Base-by-base conservation (phyloP, 2,329 filamentous ascomycete species). In the Knufia petricola region DNA sequence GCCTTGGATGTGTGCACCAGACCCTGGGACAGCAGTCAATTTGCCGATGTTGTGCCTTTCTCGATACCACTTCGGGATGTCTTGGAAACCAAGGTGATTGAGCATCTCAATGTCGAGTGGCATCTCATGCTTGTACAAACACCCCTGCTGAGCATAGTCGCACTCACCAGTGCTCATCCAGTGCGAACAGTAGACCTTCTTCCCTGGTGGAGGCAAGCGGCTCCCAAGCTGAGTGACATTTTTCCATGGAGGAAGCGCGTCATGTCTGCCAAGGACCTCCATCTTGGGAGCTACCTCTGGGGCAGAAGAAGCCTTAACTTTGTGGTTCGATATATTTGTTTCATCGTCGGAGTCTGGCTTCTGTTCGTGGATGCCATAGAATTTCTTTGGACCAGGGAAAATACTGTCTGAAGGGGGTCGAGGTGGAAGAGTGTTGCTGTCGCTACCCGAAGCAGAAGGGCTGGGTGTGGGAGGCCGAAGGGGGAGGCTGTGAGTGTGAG, bases 91-190 rank as follows among this genome's bases (percentile, higher is more conserved):
- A 2, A 94, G 73, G 4, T 75, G 71, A 37, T 77, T 69, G 57
- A 94, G 78, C 1, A 80, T 85, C 0, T 72, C 69, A 44, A 72
- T 72, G 55, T 88, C 80, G 21, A 69, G 65, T 0, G 89, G 89
- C 84, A 95, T 94, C 63, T 92, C 85, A 63, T 95, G 89, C 68
- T 88, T 90, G 71, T 81, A 95, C 55, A 82, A 80, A 69, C 89
- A 95, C 0, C 89, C 88, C 60, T 89, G 82, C 63, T 94, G 86
- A 2, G 77, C 81, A 64, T 87, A 95, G 53, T 84, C 84, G 63
- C 89, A 95, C 37, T 85, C 79, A 17, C 87, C 88, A 50, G 85
- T 82, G 58, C 86, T 82, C 48, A 95, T 82, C 88, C 88, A 95
- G 65, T 90, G 87, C 50, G 87, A 86, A 66, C 88, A 95, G 65